Evolutionary conservation across 2,329 filamentous ascomycete species (phyloP).

Genomic region (Aspergillus niger): DNA sequence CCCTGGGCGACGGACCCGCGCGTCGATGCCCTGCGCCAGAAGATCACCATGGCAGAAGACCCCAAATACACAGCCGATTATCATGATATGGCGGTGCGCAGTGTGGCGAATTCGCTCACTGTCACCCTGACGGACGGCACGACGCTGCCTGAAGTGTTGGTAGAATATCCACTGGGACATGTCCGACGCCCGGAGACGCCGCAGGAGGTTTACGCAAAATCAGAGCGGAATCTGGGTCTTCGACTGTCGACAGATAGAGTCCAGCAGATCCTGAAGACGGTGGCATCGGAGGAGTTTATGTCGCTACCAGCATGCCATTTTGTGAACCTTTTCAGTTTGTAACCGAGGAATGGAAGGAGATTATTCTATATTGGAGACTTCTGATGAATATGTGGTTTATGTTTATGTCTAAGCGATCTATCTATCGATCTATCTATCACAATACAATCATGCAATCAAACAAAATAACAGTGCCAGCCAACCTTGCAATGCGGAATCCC

Average conservation of each 20-base stretch:
- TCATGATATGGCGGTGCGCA: constrained; percentile 19
- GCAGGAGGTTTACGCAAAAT: neutral
- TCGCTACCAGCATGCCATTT: neutral
- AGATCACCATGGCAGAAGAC: constrained; percentile 30
- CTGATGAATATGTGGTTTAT: neutral
- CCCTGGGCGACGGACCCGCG: constrained; percentile 24
- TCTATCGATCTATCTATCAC: neutral
- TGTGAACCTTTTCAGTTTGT: neutral
- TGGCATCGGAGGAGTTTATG: neutral
- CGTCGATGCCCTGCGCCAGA: constrained; percentile 28
- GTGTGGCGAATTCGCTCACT: neutral
- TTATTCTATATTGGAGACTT: neutral
- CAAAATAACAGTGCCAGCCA: neutral
- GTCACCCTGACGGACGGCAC: neutral
- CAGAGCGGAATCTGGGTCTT: neutral
- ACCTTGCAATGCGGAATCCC: neutral
- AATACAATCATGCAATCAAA: neutral
- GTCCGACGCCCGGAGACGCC: neutral
- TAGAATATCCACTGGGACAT: neutral
- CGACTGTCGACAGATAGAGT: neutral
- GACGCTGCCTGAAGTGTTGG: neutral
- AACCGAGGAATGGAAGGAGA: neutral
- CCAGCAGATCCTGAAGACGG: neutral
- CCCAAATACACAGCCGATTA: constrained; percentile 33
- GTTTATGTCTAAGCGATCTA: neutral